Base-by-base conservation (phyloP, 2,329 filamentous ascomycete genomes). In the Alternaria brassicicola region DNA sequence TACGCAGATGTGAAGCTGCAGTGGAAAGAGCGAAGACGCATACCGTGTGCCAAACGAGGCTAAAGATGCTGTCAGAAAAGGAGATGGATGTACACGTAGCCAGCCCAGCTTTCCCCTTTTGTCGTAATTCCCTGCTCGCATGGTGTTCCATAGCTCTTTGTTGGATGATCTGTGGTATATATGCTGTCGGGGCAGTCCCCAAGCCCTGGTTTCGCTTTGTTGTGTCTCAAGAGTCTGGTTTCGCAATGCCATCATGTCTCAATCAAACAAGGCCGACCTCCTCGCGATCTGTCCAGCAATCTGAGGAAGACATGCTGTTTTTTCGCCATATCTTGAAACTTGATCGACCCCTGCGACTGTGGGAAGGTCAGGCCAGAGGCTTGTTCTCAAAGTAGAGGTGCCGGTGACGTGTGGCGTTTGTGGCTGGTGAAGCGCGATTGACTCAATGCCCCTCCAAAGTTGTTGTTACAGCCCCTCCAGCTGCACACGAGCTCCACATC, bases 361-460 rank as follows among this genome's bases (percentile, higher is more conserved):
- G 1, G 15, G 2, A 19, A 19, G n/a, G 3, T 15, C 25, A 7
- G 5, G n/a, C 19, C 9, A 1, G 2, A 43, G 26, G 2, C 1
- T 5, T 6, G 3, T 8, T 19, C 2, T 13, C 4, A 17, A 42
- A 36, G 15, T 7, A 15, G n/a, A 38, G 23, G 1, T 19, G 33
- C 43, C 19, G 48, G 35, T 6, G 13, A 12, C 2, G 36, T 64
- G 62, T 64, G 60, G 60, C 60, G 62, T 41, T 26, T 54, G 61
- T 65, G 62, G 61, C 60, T 61, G 49, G 48, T 56, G 50, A 63
- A 66, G 64, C 55, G 66, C 48, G 55, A 50, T 68, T 67, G 66
- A 66, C 46, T 65, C 64, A 64, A 62, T 63, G 59, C 66, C 66
- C 66, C 66, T 67, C 66, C 57, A 61, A 63, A 61, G 43, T 48